Conservation (phyloP, 345 rosid species). For the Hypericum androsaemum region DNA sequence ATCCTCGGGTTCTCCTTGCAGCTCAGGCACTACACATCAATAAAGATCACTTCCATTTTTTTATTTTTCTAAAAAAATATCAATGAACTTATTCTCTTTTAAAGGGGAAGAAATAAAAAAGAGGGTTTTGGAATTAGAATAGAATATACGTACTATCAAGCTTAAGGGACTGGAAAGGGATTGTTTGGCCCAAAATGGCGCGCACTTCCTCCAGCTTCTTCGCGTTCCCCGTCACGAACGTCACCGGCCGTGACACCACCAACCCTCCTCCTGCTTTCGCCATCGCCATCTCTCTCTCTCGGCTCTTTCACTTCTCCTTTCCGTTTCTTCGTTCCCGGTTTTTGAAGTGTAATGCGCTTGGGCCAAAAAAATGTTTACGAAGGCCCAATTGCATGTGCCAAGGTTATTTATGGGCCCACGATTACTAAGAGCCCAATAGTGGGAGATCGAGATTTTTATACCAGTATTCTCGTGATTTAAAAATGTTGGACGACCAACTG, state of each 20-base stretch:
- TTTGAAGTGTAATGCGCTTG: too few relatives aligned
- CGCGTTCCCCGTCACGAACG: constrained; percentile 88
- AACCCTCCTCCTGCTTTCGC: constrained; percentile 31
- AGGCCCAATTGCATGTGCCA: too few relatives aligned
- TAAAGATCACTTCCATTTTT: neutral
- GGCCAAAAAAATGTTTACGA: too few relatives aligned
- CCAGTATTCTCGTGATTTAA: too few relatives aligned
- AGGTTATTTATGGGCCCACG: too few relatives aligned
- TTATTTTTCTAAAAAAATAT: neutral
- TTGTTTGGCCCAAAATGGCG: constrained; percentile 63
- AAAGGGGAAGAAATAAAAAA: neutral
- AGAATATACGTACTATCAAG: constrained; percentile 46
- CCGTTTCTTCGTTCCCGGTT: neutral
- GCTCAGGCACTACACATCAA: constrained; percentile 55
- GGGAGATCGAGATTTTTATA: too few relatives aligned
- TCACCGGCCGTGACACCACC: constrained; percentile 60
- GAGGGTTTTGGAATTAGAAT: neutral
- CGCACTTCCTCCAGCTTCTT: constrained; percentile 96
- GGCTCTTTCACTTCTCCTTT: neutral
- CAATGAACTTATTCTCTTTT: neutral
- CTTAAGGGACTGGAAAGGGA: constrained; percentile 81
- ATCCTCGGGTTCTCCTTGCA: constrained; percentile 89
- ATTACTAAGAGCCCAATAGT: too few relatives aligned
- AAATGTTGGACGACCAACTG: too few relatives aligned
- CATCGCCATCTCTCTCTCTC: constrained; percentile 20